Percentiles rank a stretch among this genome's conserved stretches.
phyloP scores from a whole-genome alignment of 2,329 filamentous ascomycete species.

The Pseudogymnoascus sp. region DNA sequence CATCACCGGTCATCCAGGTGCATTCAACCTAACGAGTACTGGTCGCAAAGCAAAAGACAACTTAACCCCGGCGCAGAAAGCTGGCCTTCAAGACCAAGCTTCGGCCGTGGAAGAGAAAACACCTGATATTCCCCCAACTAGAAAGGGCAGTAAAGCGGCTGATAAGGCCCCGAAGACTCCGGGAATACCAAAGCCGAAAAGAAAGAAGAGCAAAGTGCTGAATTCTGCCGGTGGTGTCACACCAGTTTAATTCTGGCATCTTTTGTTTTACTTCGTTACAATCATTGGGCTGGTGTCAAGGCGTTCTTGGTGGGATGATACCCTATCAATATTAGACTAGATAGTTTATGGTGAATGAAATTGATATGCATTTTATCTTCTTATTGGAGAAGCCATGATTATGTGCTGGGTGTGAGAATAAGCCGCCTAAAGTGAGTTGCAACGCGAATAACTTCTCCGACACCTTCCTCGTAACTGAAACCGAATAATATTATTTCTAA shows the following conservation, averaged over 20 bases:
- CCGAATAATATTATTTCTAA: background rate
- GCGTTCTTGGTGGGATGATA: conserved; percentile 1
- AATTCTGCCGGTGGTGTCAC: conserved; percentile 19
- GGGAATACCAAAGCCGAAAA: conserved; percentile 30
- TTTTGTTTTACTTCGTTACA: background rate
- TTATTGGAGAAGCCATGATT: background rate
- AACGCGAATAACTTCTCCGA: background rate
- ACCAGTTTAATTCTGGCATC: conserved; percentile 12
- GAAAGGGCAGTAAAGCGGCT: conserved; percentile 23
- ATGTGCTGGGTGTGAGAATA: background rate
- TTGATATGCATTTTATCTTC: background rate
- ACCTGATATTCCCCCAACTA: conserved; percentile 23
- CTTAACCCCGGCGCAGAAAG: conserved; percentile 18
- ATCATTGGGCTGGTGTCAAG: background rate
- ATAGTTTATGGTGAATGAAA: background rate
- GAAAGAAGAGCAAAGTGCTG: conserved; percentile 31
- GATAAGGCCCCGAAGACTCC: conserved; percentile 30
- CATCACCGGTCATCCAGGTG: conserved; percentile 57
- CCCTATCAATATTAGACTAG: conserved; percentile 1
- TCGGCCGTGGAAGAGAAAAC: conserved; percentile 19
- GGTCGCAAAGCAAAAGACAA: conserved; percentile 37
- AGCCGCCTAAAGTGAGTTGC: background rate
- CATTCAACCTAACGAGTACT: conserved; percentile 57
- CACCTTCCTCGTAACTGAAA: background rate
- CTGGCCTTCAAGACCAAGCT: conserved; percentile 17